phyloP scores from a whole-genome alignment of 305 asterid genomes.

The Ilex paraguariensis region DNA sequence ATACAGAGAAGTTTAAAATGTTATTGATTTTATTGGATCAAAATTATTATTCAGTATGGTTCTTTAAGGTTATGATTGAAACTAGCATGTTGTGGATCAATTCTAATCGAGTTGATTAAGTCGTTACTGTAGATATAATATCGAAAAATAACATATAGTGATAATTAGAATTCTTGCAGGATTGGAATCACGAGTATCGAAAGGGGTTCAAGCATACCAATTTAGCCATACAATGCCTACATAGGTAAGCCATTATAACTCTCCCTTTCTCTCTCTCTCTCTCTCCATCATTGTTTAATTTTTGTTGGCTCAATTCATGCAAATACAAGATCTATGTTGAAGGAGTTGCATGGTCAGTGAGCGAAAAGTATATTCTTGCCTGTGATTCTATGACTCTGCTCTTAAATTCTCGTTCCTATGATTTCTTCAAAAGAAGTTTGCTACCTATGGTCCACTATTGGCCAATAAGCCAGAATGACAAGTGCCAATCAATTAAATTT shows the following conservation, averaged over 20 bases:
- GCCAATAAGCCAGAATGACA: background rate
- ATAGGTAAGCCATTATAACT: background rate
- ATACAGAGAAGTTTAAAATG: too few species aligned
- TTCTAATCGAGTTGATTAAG: too few species aligned
- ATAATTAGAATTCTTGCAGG: background rate
- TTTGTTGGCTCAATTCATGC: conserved; percentile 8
- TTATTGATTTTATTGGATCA: too few species aligned
- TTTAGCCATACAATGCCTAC: background rate
- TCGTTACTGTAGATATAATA: background rate
- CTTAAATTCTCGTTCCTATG: conserved; percentile 52
- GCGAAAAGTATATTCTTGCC: conserved; percentile 80
- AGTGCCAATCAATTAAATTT: background rate
- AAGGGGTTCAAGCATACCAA: background rate
- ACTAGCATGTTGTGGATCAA: too few species aligned
- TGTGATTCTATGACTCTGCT: conserved; percentile 65
- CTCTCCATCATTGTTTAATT: too few species aligned
- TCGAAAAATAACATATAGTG: background rate
- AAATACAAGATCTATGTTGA: conserved; percentile 83
- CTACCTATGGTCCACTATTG: background rate
- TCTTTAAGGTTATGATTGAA: too few species aligned
- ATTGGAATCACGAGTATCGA: background rate
- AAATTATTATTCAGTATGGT: too few species aligned
- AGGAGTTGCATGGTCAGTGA: conserved; percentile 85
- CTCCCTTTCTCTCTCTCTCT: too few species aligned
- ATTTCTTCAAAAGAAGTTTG: conserved; percentile 70